These are phyloP conservation scores for Trichocladium antarcticum DNA, from an alignment of 495 filamentous ascomycete genomes.

Conservation along the genomic window DNA sequence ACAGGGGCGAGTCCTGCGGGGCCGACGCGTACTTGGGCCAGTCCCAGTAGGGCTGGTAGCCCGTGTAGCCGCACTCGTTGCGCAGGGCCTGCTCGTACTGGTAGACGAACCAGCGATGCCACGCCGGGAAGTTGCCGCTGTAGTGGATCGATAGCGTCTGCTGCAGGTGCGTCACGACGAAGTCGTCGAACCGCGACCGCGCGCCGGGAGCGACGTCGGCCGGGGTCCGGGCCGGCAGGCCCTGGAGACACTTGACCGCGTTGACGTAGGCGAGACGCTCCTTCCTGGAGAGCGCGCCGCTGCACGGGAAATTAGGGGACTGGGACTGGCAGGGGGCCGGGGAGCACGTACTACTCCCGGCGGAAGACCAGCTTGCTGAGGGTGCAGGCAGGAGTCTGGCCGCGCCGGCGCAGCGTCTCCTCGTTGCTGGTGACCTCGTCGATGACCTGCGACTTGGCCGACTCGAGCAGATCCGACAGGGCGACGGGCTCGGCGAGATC, in stretches of 20 bases:
- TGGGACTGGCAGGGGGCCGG: neutral
- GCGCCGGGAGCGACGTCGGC: slow-evolving; percentile 25
- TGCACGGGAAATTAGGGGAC: slow-evolving; percentile 11
- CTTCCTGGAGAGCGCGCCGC: slow-evolving; percentile 33
- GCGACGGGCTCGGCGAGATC: neutral
- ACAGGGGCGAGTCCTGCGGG: slow-evolving; percentile 46
- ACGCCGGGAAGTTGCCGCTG: slow-evolving; percentile 55
- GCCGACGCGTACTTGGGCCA: slow-evolving; percentile 44
- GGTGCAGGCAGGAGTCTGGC: slow-evolving; percentile 7
- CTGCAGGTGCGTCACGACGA: slow-evolving; percentile 56
- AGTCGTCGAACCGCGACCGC: slow-evolving; percentile 53
- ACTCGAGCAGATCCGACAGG: slow-evolving; percentile 2
- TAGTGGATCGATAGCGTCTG: slow-evolving; percentile 52
- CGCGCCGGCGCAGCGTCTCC: slow-evolving; percentile 9
- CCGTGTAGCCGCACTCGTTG: slow-evolving; percentile 60
- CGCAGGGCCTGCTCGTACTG: slow-evolving; percentile 56
- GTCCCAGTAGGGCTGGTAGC: slow-evolving; percentile 54
- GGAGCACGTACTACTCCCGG: slow-evolving; percentile 18
- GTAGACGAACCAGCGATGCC: slow-evolving; percentile 59
- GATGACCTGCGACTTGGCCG: slow-evolving; percentile 6
- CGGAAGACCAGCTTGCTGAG: slow-evolving; percentile 8
- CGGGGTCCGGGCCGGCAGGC: slow-evolving; percentile 39
- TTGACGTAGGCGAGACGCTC: slow-evolving; percentile 49
- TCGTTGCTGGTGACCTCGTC: neutral
- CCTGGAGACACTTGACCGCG: slow-evolving; percentile 53